Evolutionary conservation across 371 early-diverging fungal species (phyloP).

Genomic region (Umbelopsis sp.): DNA sequence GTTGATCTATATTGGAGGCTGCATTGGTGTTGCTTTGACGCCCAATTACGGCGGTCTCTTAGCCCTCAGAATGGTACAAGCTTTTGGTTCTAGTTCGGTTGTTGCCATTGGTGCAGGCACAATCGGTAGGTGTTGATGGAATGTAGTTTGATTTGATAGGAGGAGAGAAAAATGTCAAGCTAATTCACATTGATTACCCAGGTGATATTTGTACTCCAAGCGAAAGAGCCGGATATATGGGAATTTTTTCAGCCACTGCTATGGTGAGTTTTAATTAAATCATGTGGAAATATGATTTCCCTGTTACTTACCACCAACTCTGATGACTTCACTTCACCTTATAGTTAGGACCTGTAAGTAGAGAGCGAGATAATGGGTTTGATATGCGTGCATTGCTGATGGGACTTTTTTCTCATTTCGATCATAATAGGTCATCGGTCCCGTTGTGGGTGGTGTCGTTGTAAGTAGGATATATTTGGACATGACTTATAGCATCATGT

Average conservation of each 20-base stretch:
- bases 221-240: constrained; percentile 17
- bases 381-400: constrained; percentile 40
- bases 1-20: constrained; percentile 54
- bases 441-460: constrained; percentile 51
- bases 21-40: constrained; percentile 59
- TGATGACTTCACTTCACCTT: neutral
- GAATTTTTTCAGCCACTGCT: constrained; percentile 46
- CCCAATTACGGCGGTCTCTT: constrained; percentile 50
- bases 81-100: constrained; percentile 61
- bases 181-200: neutral
- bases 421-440: constrained; percentile 59
- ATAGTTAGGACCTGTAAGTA: constrained; percentile 43
- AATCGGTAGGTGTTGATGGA: constrained; percentile 22
- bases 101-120: constrained; percentile 64
- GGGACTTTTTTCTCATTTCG: constrained; percentile 18
- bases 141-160: neutral
- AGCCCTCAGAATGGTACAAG: constrained; percentile 62
- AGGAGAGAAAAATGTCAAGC: neutral
- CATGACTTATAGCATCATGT: neutral
- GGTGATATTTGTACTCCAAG: constrained; percentile 14
- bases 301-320: too few species aligned
- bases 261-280: constrained; percentile 24
- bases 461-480: neutral
- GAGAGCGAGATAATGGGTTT: neutral
- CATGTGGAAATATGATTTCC: too few species aligned